phyloP scores from a whole-genome alignment of 164 flowering plant genomes.

The Cinnamomum chago region DNA sequence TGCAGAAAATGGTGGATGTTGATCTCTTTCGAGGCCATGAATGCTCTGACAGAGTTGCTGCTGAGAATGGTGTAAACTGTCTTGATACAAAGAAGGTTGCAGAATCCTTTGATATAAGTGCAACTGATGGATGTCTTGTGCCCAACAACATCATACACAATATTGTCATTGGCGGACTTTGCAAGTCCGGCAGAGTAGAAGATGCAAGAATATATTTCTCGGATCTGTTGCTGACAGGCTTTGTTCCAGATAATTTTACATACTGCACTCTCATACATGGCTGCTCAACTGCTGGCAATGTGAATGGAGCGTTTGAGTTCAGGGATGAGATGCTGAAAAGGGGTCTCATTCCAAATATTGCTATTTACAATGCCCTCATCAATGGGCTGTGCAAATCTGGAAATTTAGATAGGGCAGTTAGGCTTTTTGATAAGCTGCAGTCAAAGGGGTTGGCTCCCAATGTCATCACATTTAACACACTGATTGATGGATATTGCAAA shows the following conservation, averaged over 20 bases:
- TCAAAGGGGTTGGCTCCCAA: conserved; percentile 56
- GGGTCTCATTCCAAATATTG: conserved; percentile 61
- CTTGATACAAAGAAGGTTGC: conserved; percentile 32
- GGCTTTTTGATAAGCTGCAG: conserved; percentile 60
- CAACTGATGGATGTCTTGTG: conserved; percentile 20
- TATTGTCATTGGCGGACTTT: conserved; percentile 61
- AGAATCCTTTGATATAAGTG: conserved; percentile 37
- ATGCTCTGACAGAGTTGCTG: conserved; percentile 12
- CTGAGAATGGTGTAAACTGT: conserved; percentile 11
- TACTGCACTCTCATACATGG: conserved; percentile 71
- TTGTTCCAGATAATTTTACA: conserved; percentile 70
- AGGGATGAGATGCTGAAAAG: conserved; percentile 67
- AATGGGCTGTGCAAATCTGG: conserved; percentile 77
- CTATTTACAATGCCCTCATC: conserved; percentile 64
- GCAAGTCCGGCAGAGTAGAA: conserved; percentile 57
- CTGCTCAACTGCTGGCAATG: conserved; percentile 44
- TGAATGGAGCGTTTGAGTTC: conserved; percentile 68
- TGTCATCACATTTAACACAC: conserved; percentile 57
- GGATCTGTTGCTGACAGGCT: conserved; percentile 43
- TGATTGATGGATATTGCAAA: conserved; percentile 60
- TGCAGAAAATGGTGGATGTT: conserved; percentile 57
- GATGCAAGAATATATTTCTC: conserved; percentile 48
- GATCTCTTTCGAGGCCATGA: conserved; percentile 22
- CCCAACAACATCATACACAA: conserved; percentile 58
- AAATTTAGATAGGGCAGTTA: conserved; percentile 59